These are phyloP conservation scores for Plasmodium malariae DNA, from an alignment of 169 alveolate species.

Conservation along the genomic window DNA sequence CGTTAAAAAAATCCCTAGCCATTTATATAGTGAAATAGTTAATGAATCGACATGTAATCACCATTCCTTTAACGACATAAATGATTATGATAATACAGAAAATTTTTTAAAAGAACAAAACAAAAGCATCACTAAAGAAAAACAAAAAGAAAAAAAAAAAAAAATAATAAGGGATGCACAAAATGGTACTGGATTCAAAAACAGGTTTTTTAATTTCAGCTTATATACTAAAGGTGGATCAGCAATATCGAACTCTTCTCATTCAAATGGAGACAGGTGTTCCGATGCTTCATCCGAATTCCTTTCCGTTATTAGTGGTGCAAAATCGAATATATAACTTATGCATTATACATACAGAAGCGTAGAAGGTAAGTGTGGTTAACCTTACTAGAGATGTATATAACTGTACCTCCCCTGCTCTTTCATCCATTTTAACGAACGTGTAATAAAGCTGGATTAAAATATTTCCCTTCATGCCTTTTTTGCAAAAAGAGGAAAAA, in stretches of 20 bases:
- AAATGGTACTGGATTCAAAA: too few relatives aligned
- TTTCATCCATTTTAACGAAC: too few relatives aligned
- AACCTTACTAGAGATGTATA: too few relatives aligned
- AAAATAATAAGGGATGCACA: neutral
- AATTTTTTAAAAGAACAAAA: neutral
- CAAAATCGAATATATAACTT: neutral
- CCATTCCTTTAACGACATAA: neutral
- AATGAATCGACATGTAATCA: neutral
- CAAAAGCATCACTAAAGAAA: neutral
- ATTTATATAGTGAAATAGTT: slow-evolving; percentile 36
- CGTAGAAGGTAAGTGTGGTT: too few relatives aligned
- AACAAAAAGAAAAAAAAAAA: neutral
- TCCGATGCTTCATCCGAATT: slow-evolving; percentile 45
- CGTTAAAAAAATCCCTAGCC: slow-evolving; percentile 16
- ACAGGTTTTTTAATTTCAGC: neutral
- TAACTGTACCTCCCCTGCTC: too few relatives aligned
- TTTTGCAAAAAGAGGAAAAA: too few relatives aligned
- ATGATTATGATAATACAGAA: neutral
- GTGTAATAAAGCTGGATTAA: too few relatives aligned
- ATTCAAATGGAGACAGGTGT: neutral
- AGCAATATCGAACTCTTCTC: neutral
- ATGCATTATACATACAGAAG: neutral
- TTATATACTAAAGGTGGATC: neutral
- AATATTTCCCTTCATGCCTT: too few relatives aligned
- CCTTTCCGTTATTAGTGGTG: slow-evolving; percentile 37